Evolutionary conservation across 495 filamentous ascomycete genomes (phyloP).

Genomic region (Baudoinia panamericana): DNA sequence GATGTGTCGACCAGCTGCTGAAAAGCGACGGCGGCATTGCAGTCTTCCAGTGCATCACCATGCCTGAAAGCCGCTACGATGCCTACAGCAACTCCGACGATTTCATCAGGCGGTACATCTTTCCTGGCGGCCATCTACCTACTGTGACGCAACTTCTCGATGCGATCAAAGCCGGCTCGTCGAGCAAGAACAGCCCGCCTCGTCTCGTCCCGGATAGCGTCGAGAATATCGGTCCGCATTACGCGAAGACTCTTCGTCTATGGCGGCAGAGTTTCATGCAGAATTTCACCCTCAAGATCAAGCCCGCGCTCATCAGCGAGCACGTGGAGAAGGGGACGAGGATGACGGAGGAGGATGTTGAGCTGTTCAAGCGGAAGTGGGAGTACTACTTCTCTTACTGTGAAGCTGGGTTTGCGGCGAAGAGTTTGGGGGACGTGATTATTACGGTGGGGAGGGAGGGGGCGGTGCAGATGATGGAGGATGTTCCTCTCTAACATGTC

Average conservation of each 20-base stretch:
- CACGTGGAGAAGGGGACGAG: constrained; percentile 28
- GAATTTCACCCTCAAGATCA: constrained; percentile 45
- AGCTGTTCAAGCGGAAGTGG: constrained; percentile 58
- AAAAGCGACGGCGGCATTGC: constrained; percentile 52
- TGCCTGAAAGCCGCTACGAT: constrained; percentile 44
- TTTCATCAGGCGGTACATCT: constrained; percentile 64
- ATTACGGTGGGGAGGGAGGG: constrained; percentile 54
- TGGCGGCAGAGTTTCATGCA: constrained; percentile 51
- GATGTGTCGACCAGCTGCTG: constrained; percentile 41
- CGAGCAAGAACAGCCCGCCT: constrained; percentile 27
- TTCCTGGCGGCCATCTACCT: constrained; percentile 59
- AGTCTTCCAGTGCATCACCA: constrained; percentile 64
- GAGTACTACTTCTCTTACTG: constrained; percentile 65
- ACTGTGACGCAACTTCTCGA: constrained; percentile 49
- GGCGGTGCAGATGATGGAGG: constrained; percentile 52
- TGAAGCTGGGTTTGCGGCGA: constrained; percentile 57
- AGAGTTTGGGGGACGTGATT: constrained; percentile 57
- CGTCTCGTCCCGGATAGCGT: constrained; percentile 46
- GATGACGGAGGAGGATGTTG: constrained; percentile 45
- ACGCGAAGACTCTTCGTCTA: constrained; percentile 51
- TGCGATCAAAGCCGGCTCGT: constrained; percentile 44
- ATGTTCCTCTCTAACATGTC: constrained; percentile 40
- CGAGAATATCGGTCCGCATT: constrained; percentile 58
- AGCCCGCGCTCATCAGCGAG: constrained; percentile 39
- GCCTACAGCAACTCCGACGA: constrained; percentile 35